These are phyloP conservation scores for Brasilioporus rufonigricans DNA, from an alignment of 768 basidiomycete species.

Conservation along the genomic window DNA sequence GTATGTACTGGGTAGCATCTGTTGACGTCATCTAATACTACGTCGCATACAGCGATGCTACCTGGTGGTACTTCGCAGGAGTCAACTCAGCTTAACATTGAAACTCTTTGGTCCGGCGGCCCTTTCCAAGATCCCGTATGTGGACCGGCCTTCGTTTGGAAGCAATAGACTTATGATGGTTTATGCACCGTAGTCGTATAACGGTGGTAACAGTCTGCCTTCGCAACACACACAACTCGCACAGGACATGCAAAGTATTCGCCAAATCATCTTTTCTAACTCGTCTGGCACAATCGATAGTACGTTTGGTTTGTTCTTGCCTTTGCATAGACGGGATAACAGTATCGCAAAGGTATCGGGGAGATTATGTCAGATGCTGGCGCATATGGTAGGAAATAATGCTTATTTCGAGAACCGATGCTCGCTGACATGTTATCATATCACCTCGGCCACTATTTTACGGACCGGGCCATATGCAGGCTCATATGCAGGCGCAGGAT, in stretches of 20 bases:
- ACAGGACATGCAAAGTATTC: slow-evolving; percentile 48
- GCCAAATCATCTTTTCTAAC: slow-evolving; percentile 56
- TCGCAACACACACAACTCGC: slow-evolving; percentile 44
- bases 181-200: slow-evolving; percentile 44
- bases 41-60: slow-evolving; percentile 49
- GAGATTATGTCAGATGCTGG: slow-evolving; percentile 53
- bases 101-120: slow-evolving; percentile 75
- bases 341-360: slow-evolving; percentile 43
- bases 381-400: slow-evolving; percentile 52
- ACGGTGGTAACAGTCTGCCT: slow-evolving; percentile 64
- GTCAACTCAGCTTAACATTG: slow-evolving; percentile 67
- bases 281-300: slow-evolving; percentile 58
- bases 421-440: not conserved
- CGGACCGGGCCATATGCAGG: slow-evolving; percentile 40
- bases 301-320: slow-evolving; percentile 21
- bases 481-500: slow-evolving; percentile 66
- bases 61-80: slow-evolving; percentile 62
- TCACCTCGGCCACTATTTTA: not conserved
- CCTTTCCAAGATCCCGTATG: slow-evolving; percentile 63
- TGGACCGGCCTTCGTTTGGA: not conserved
- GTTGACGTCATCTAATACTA: not conserved
- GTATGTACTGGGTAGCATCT: slow-evolving; percentile 31
- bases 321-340: slow-evolving; percentile 1
- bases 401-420: not conserved
- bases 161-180: not conserved